These are phyloP conservation scores for Coprinopsis sp. DNA, from an alignment of 768 basidiomycete species.

Conservation along the genomic window DNA sequence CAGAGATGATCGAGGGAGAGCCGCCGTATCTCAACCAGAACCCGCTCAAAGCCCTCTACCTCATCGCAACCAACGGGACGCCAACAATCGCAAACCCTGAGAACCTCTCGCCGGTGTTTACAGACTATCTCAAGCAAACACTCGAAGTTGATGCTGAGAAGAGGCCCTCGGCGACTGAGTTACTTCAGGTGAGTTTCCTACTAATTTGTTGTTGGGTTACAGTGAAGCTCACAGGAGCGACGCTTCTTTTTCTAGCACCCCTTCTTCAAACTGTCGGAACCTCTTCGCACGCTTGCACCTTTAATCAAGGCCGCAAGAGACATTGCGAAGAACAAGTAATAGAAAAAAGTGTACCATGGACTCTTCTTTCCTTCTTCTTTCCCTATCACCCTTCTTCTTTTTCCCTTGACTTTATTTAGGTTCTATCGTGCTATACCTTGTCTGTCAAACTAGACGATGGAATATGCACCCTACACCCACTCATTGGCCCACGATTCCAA, in stretches of 20 bases:
- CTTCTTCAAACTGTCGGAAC: constrained; percentile 87
- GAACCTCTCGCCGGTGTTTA: constrained; percentile 68
- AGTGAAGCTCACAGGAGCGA: neutral
- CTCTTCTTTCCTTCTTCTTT: neutral
- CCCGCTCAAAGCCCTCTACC: constrained; percentile 92
- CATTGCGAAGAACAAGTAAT: constrained; percentile 61
- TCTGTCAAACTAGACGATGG: no score
- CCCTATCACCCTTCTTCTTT: neutral
- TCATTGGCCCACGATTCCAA: no score
- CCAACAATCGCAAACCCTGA: constrained; percentile 92
- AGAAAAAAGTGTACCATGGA: neutral
- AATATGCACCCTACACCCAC: no score
- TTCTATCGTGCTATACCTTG: neutral
- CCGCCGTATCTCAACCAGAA: constrained; percentile 96
- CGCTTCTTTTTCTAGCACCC: constrained; percentile 51
- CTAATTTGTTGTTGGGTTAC: constrained; percentile 1
- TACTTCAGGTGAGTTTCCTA: constrained; percentile 58
- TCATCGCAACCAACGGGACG: constrained; percentile 98
- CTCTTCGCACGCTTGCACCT: constrained; percentile 78
- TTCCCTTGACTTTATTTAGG: neutral
- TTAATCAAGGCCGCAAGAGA: constrained; percentile 91
- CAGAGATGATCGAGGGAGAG: constrained; percentile 98
- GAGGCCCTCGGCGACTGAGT: constrained; percentile 78
- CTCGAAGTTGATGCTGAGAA: constrained; percentile 95
- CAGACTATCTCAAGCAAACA: constrained; percentile 82